phyloP scores from a whole-genome alignment of 2,329 filamentous ascomycete species.

The Hypoxylon sp. region DNA sequence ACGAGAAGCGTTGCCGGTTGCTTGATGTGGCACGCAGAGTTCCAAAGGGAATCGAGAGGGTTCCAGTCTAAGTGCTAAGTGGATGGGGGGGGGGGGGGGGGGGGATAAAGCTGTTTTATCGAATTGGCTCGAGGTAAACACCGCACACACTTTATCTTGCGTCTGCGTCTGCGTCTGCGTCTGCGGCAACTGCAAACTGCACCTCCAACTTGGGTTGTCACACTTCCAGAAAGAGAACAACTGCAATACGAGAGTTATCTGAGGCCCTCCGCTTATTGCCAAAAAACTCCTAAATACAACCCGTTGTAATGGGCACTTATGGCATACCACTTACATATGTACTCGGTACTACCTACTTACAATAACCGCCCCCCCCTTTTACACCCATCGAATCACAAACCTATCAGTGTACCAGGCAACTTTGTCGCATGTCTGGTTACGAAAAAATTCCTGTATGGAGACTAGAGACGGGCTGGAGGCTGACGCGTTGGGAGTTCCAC shows the following conservation, averaged over 20 bases:
- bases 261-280: constrained; percentile 2
- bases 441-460: constrained; percentile 8
- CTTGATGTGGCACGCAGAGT: constrained; percentile 24
- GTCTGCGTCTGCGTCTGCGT: not conserved
- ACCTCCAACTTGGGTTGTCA: constrained; percentile 6
- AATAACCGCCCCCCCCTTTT: not conserved
- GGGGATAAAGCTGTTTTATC: constrained; percentile 6
- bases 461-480: constrained; percentile 32
- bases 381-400: not conserved
- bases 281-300: constrained; percentile 10
- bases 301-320: constrained; percentile 1
- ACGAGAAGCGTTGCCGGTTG: constrained; percentile 1
- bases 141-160: not conserved
- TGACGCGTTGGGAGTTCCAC: constrained; percentile 47
- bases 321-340: not conserved
- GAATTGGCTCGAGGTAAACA: constrained; percentile 3
- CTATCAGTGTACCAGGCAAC: not conserved
- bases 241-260: constrained; percentile 18
- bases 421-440: not conserved
- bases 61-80: constrained; percentile 10
- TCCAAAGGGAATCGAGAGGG: not conserved
- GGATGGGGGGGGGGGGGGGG: no score
- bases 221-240: constrained; percentile 6
- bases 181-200: not conserved
- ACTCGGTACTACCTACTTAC: not conserved